Evolutionary conservation across 176 grass and related monocot species (phyloP).

Genomic region (Chrysopogon serrulatus): DNA sequence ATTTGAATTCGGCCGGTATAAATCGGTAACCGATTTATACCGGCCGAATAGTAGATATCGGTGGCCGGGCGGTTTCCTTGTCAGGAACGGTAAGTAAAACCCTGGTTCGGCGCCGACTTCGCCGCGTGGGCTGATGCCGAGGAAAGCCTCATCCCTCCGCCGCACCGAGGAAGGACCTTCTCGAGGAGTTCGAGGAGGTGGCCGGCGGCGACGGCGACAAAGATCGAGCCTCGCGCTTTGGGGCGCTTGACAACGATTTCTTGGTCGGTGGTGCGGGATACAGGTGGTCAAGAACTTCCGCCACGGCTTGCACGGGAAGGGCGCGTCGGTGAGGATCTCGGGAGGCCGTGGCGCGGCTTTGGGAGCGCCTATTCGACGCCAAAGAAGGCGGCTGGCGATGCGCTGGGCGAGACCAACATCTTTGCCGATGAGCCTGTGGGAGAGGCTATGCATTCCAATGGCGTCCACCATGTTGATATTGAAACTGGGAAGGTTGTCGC

Average conservation of each 20-base stretch:
- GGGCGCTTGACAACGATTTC: constrained; percentile 89
- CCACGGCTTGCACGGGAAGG: constrained; percentile 86
- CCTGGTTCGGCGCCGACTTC: constrained; percentile 90
- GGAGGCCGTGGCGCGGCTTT: neutral
- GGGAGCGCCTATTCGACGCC: constrained; percentile 27
- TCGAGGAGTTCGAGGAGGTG: constrained; percentile 89
- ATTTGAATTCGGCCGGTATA: no score
- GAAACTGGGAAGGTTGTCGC: constrained; percentile 85
- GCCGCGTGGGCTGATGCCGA: constrained; percentile 70
- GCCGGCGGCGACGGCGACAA: constrained; percentile 30
- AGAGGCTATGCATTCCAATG: constrained; percentile 34
- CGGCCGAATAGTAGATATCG: no score
- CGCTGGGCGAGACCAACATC: constrained; percentile 79
- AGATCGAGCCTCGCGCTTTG: constrained; percentile 88
- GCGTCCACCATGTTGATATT: constrained; percentile 76
- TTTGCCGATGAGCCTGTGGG: constrained; percentile 81
- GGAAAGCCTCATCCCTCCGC: constrained; percentile 38
- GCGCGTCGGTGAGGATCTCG: constrained; percentile 56
- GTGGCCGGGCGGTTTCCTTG: no score
- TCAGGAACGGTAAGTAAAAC: no score
- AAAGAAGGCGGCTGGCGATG: constrained; percentile 75
- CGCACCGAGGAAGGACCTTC: constrained; percentile 36
- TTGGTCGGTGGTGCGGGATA: constrained; percentile 63
- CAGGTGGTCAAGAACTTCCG: constrained; percentile 89
- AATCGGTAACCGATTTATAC: no score